Conservation (phyloP, 2,329 filamentous ascomycete genomes). For the Balansia obtecta region DNA sequence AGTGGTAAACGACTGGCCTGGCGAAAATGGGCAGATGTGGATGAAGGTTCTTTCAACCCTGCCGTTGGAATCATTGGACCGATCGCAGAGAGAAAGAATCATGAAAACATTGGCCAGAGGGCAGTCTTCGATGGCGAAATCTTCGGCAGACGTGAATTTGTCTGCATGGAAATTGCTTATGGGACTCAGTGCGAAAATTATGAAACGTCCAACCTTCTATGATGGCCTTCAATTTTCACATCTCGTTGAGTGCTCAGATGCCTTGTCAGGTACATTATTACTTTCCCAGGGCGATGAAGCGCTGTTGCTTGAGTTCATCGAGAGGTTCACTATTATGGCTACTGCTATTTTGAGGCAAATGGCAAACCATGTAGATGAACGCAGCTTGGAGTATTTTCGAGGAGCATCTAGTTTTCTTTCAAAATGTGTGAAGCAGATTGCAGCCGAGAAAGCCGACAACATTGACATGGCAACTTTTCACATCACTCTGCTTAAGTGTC, state of each 20-base stretch:
- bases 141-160: conserved; percentile 14
- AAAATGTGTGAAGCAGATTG: conserved; percentile 10
- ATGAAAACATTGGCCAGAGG: conserved; percentile 22
- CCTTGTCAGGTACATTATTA: conserved; percentile 16
- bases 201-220: conserved; percentile 39
- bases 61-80: conserved; percentile 27
- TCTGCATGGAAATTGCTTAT: conserved; percentile 27
- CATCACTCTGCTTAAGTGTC: conserved; percentile 23
- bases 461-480: conserved; percentile 17
- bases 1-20: conserved; percentile 20
- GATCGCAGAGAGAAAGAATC: conserved; percentile 30
- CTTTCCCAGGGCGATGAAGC: conserved; percentile 13
- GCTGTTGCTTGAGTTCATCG: conserved; percentile 19
- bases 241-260: conserved; percentile 22
- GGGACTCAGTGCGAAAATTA: conserved; percentile 34
- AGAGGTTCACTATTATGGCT: conserved; percentile 20
- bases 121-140: conserved; percentile 14
- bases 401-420: conserved; percentile 16
- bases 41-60: conserved; percentile 21
- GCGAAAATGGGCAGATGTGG: conserved; percentile 16
- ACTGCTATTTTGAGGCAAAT: conserved; percentile 28
- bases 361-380: conserved; percentile 28
- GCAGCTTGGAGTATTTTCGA: conserved; percentile 28
- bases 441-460: not conserved
- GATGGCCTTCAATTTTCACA: conserved; percentile 30